Evolutionary conservation across 345 rosid species (phyloP).

Genomic region (Cochlearia excelsa): DNA sequence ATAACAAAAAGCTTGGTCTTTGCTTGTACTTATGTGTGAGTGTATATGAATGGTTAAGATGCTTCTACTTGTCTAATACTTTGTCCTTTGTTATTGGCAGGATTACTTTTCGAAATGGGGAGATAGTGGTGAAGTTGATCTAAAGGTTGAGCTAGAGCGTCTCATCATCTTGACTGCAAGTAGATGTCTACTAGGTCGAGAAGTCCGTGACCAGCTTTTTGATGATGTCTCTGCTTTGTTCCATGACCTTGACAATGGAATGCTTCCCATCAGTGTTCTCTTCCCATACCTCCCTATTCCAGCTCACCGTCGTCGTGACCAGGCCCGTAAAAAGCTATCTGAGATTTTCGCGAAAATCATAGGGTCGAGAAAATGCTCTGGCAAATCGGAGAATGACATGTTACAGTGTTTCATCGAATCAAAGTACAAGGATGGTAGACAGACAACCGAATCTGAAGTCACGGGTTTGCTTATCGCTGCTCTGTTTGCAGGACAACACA

Average conservation of each 20-base stretch:
- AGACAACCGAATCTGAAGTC: constrained; percentile 80
- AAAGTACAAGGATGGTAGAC: constrained; percentile 86
- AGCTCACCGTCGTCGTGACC: constrained; percentile 92
- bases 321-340: constrained; percentile 78
- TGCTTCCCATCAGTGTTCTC: constrained; percentile 93
- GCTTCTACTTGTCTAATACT: not conserved
- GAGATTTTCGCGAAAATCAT: constrained; percentile 72
- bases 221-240: constrained; percentile 90
- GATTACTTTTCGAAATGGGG: constrained; percentile 95
- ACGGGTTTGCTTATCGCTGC: constrained; percentile 96
- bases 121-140: constrained; percentile 87
- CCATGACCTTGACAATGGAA: constrained; percentile 96
- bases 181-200: constrained; percentile 86
- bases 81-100: constrained; percentile 42
- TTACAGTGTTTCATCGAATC: constrained; percentile 95
- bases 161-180: constrained; percentile 98
- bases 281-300: constrained; percentile 91
- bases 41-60: not conserved
- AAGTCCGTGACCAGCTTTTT: constrained; percentile 93
- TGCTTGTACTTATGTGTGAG: not conserved
- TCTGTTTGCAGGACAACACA: constrained; percentile 97
- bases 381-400: constrained; percentile 84
- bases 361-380: constrained; percentile 63
- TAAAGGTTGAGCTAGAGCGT: constrained; percentile 85
- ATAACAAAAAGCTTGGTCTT: not conserved